Evolutionary conservation across 164 flowering plant genomes (phyloP), one percentile per base, ranked within the genome.

Genomic region (Tetracentron sinense): DNA sequence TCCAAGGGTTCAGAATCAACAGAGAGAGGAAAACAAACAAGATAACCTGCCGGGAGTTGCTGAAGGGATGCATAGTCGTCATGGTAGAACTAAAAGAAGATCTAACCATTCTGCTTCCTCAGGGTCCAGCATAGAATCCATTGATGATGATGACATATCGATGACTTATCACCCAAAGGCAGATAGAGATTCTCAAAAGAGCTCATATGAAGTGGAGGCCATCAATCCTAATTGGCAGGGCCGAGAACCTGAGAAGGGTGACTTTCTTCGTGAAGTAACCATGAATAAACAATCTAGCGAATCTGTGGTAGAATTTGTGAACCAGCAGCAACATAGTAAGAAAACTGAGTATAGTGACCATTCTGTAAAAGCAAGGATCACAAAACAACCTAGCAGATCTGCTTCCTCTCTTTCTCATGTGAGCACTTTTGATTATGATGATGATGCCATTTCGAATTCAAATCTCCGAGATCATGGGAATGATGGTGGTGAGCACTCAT

Each of bases 341-440:
- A 42, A 60, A 58, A 48, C 63, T 57, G 80, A 77, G 56, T 48
- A 64, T 5, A 25, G 65, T 65, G 61, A 54, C 59, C 59, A 56
- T 52, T 57, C 35, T 56, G 83, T 67, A 23, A 78, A 74, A 52
- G 69, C 23, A 57, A 62, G 27, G 14, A 58, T 55, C 56, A 38
- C 58, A 38, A 73, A 77, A 64, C 71, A 72, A 25, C 58, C 75
- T 29, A 66, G 71, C 47, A 49, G 19, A 4, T 62, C 62, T 38
- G 66, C 50, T 58, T 72, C 77, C 21, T 65, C 75, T 60, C 59
- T 26, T 73, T 77, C 86, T 51, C 67, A 29, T 66, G 60, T 70
- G 47, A 72, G 72, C 44, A 29, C 54, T 56, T 48, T 56, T 27
- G 60, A 55, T 46, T 72, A 75, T 64, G 77, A 60, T 63, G 54